Evolutionary conservation across 148 eudicot species (phyloP).

Genomic region (Spergularia bocconei): DNA sequence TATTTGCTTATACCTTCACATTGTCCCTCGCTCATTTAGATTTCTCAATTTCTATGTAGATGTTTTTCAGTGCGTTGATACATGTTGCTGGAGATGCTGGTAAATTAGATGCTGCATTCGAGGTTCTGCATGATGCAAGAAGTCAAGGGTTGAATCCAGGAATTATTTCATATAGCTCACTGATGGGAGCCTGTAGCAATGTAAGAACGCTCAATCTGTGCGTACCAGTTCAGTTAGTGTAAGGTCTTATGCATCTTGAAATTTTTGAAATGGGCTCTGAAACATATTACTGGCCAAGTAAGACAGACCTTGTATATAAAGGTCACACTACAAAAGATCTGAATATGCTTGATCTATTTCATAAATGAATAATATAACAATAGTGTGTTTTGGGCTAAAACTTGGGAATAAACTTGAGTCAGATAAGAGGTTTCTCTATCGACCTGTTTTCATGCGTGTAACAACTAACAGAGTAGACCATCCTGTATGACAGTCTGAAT

Average conservation of each 20-base stretch:
- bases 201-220: slow-evolving; percentile 38
- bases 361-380: background rate
- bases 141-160: slow-evolving; percentile 61
- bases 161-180: slow-evolving; percentile 75
- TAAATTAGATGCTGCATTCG: slow-evolving; percentile 80
- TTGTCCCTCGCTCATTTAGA: slow-evolving; percentile 4
- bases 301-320: background rate
- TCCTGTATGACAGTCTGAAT: background rate
- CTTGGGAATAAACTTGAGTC: background rate
- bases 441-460: background rate
- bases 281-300: background rate
- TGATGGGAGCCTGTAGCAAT: slow-evolving; percentile 99
- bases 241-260: background rate
- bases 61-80: slow-evolving; percentile 88
- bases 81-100: slow-evolving; percentile 98
- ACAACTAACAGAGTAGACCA: background rate
- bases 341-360: background rate
- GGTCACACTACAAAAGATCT: background rate
- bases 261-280: background rate
- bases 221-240: background rate
- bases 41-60: slow-evolving; percentile 47
- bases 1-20: background rate
- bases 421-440: background rate
- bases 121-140: slow-evolving; percentile 65
- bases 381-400: background rate